Evolutionary conservation across 805 yeast genomes (phyloP).

Genomic region (Cyberlindnera samutprakarnensis): DNA sequence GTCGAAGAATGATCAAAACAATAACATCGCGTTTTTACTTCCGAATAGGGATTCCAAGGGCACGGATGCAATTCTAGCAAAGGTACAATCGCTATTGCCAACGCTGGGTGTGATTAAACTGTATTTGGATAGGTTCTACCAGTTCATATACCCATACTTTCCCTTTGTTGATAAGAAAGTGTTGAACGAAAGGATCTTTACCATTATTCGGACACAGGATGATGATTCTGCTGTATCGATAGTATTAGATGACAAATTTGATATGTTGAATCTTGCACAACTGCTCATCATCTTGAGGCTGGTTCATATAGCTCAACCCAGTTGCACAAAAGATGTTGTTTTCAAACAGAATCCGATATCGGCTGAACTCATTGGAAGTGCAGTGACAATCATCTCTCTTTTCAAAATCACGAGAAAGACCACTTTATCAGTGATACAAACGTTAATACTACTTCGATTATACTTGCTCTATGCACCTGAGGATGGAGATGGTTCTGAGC

Average conservation of each 20-base stretch:
- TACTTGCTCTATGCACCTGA: conserved; percentile 40
- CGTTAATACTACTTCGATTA: conserved; percentile 31
- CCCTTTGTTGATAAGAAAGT: conserved; percentile 36
- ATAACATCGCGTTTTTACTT: conserved; percentile 9
- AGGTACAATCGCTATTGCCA: conserved; percentile 32
- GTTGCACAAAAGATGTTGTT: conserved; percentile 17
- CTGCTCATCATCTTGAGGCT: conserved; percentile 35
- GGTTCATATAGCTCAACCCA: conserved; percentile 32
- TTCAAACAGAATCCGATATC: conserved; percentile 30
- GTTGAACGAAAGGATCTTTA: conserved; percentile 25
- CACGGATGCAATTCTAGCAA: conserved; percentile 25
- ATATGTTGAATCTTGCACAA: conserved; percentile 32
- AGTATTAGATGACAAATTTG: conserved; percentile 30
- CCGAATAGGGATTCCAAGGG: conserved; percentile 7
- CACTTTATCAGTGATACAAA: conserved; percentile 35
- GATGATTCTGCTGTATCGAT: conserved; percentile 21
- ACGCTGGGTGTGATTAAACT: conserved; percentile 31
- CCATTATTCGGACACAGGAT: conserved; percentile 28
- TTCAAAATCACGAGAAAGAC: conserved; percentile 33
- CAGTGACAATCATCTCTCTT: conserved; percentile 32
- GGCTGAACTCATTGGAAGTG: conserved; percentile 29
- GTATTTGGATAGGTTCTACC: conserved; percentile 35
- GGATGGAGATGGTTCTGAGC: conserved; percentile 40
- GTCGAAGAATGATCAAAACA: conserved; percentile 6
- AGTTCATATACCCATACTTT: conserved; percentile 37